A percentile compares a stretch with the other conserved stretches of the same genome.
These are phyloP conservation scores for Sugiyamaella grinbergsii DNA, from an alignment of 1,139 yeast genomes.

Conservation along the genomic window DNA sequence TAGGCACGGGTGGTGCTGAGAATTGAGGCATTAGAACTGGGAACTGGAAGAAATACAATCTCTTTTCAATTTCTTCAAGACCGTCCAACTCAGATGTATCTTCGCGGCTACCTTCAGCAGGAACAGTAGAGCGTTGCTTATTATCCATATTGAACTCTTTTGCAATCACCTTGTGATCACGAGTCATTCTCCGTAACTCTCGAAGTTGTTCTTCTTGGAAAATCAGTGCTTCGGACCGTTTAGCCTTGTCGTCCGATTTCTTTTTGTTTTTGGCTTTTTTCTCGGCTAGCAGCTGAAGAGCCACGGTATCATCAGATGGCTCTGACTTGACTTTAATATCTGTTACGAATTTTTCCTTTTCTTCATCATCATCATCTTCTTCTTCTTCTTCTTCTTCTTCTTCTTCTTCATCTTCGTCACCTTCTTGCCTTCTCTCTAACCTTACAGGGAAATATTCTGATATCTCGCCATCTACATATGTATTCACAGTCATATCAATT, in stretches of 20 bases:
- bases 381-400: constrained; percentile 44
- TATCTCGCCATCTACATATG: constrained; percentile 29
- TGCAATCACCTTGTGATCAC: constrained; percentile 36
- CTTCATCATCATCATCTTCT: constrained; percentile 38
- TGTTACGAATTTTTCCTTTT: constrained; percentile 21
- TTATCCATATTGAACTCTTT: constrained; percentile 34
- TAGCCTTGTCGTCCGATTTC: neutral
- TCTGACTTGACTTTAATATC: constrained; percentile 29
- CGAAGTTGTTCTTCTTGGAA: constrained; percentile 33
- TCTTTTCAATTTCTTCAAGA: constrained; percentile 44
- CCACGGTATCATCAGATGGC: constrained; percentile 19
- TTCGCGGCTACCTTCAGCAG: constrained; percentile 5
- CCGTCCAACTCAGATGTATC: constrained; percentile 38
- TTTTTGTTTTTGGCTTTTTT: constrained; percentile 5
- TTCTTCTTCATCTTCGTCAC: constrained; percentile 41
- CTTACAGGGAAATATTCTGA: constrained; percentile 39
- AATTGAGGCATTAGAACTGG: constrained; percentile 69
- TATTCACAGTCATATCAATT: constrained; percentile 35
- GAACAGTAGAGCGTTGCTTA: constrained; percentile 13
- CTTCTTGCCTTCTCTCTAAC: constrained; percentile 33
- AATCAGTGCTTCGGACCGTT: constrained; percentile 17
- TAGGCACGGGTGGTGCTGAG: constrained; percentile 26
- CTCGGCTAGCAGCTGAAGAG: neutral
- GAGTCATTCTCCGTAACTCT: constrained; percentile 33
- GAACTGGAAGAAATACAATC: constrained; percentile 64